Base-by-base conservation (phyloP, 805 yeast species). In the Ogataea methylovora region DNA sequence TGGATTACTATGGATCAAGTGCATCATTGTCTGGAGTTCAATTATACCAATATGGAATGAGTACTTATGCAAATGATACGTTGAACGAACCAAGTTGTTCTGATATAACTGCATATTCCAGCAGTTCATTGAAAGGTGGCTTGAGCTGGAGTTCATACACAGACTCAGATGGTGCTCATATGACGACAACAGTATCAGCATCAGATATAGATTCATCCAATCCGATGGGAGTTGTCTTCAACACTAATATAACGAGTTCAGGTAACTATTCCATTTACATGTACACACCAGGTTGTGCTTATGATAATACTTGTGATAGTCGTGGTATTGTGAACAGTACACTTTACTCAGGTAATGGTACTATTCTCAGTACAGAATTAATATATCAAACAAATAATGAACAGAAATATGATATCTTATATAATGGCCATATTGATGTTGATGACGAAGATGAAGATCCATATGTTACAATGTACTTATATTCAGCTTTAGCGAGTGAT, bases 281-380 rank as follows among this genome's bases (percentile, higher is more conserved):
- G 32, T 80, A 74, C 46, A 92, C 98, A 1, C 96, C 96, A 0
- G 97, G 97, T 0, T 92, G 98, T 60, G 34, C 54, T 1, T 52
- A 46, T 4, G 95, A 84, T 51, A 57, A 61, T 32, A 69, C 92
- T 0, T 92, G 98, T 58, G 44, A 52, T 16, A 38, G 60, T 15
- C 71, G 98, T 51, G 90, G 94, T 9, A 69, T 74, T 18, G 90
- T 84, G 4, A 84, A 84, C 46, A 95, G 80, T 0, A 70, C 94
- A 0, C 63, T 88, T 2, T 62, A 56, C 41, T 71, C 72, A 25
- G 67, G 66, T 8, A 63, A 69, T 22, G 73, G 70, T 16, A 47
- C 53, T 0, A 37, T 68, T 1, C 46, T 78, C 4, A 47, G 68
- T 2, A 47, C 74, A 1, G 44, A 60, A 2, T 43, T 68, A 27